Base-by-base conservation (phyloP, 2,329 filamentous ascomycete genomes). In the Nemania sp. region DNA sequence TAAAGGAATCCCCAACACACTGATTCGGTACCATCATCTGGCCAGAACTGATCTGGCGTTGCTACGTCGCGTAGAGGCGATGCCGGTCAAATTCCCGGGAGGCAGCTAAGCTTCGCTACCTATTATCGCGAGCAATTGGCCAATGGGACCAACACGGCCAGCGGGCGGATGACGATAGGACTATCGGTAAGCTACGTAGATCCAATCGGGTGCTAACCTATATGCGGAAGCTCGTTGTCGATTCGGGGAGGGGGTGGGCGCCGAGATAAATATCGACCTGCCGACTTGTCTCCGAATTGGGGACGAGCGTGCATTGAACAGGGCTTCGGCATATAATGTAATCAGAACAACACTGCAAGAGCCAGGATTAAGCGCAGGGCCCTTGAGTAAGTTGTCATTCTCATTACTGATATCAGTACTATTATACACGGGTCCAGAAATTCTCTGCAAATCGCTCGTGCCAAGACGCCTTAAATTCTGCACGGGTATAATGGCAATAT, bases 221-320 rank as follows among this genome's bases (percentile, higher is more conserved):
- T 23, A 54, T 56, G 15, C 8, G 53, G 53, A 56, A 59, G 56
- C 53, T 59, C 52, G 26, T 41, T 50, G 22, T 19, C 14, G 9
- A 23, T 14, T 45, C 11, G 28, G 20, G 34, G 51, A 51, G 47
- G 51, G 52, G 48, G 42, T 52, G 33, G 19, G n/a, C 11, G 40
- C 48, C 22, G 9, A 39, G 30, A 15, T 5, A 17, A 49, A 49
- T 43, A 31, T 8, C 15, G 14, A 14, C 40, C 26, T 39, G 3
- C 19, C 30, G 19, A 15, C 33, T 33, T 19, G n/a, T 44, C 39
- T 33, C 40, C 31, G 22, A 42, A 23, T 23, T 17, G 37, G 24
- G 14, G 19, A 36, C 15, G 20, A 19, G n/a, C 23, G 31, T 31
- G 42, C 39, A 8, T 36, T 20, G 12, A 41, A 56, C n/a, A 31